Evolutionary conservation across 78 protist species (phyloP), one percentile per base, ranked within the genome.

Genomic region (Dictyostelium firmibasis): DNA sequence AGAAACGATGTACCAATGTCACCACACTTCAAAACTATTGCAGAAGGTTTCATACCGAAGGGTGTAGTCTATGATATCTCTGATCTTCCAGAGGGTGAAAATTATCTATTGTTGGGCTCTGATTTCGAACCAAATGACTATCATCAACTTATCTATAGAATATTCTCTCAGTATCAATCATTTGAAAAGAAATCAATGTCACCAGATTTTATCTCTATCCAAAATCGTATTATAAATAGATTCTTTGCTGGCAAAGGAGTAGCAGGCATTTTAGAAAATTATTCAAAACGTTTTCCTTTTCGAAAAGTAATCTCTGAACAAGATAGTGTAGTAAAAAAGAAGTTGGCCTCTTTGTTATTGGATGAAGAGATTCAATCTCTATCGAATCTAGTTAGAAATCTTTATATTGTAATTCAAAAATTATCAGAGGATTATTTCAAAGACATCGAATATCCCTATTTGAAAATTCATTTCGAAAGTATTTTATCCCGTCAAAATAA

Each of bases 191-290:
- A 18, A 6, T 0, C 10, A 18, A 79, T 89, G 64, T 2, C 31
- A 2, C 94, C 94, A 43, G 64, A 81, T 53, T 43, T 75, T 25
- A 2, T 20, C 3, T 8, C 29, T 0, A 81, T 89, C 50, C 78
- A 89, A 47, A 44, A 29, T 20, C 82, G 83, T 27, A 44, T 89
- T 16, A 81, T 81, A 27, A 38, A 44, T 41, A 53, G 31, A n/a
- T 89, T 62, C 77, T 57, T 81, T 44, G 69, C 94, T 13, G 94
- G 94, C 14, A 89, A 89, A 77, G 79, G 79, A 4, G 35, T 72
- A 16, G 79, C 79, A 16, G 23, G 29, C 5, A 33, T 72, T 29
- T 31, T 72, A 4, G 44, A 33, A 16, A 33, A 27, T 33, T 72
- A 72, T 72, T 33, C 79, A 72, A 72, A 27, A 33, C 79, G 79